A percentile compares a stretch with the other conserved stretches of the same genome.
phyloP scores from a whole-genome alignment of 1,284 basidiomycete genomes.

The Ceratobasidium theobromae region DNA sequence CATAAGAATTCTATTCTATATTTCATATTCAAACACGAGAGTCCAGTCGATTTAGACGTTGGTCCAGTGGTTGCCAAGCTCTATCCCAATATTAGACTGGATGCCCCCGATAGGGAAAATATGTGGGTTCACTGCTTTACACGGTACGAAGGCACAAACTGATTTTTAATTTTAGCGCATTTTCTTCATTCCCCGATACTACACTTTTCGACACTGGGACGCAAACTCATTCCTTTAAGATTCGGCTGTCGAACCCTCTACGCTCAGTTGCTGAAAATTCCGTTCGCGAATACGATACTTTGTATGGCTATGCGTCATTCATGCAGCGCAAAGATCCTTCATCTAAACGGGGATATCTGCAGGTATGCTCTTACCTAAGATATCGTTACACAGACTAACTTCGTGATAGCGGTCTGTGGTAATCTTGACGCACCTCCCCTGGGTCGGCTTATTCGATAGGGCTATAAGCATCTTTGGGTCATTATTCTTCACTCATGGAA shows the following conservation, averaged over 20 bases:
- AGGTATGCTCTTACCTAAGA: slow-evolving; percentile 53
- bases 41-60: slow-evolving; percentile 78
- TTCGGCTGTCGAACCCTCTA: slow-evolving; percentile 47
- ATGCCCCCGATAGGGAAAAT: slow-evolving; percentile 71
- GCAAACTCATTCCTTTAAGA: slow-evolving; percentile 71
- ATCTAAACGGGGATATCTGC: slow-evolving; percentile 82
- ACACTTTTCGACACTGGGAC: slow-evolving; percentile 75
- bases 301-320: slow-evolving; percentile 86
- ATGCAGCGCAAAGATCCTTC: slow-evolving; percentile 67
- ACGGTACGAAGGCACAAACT: background rate
- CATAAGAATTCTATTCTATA: slow-evolving; percentile 36
- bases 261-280: slow-evolving; percentile 58
- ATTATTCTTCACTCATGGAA: slow-evolving; percentile 71
- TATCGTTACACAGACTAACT: background rate
- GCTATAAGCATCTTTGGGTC: slow-evolving; percentile 74
- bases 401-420: slow-evolving; percentile 75
- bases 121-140: slow-evolving; percentile 58
- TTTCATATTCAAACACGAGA: slow-evolving; percentile 30
- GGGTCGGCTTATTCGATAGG: slow-evolving; percentile 77
- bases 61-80: slow-evolving; percentile 80
- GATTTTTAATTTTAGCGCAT: slow-evolving; percentile 62
- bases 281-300: slow-evolving; percentile 39
- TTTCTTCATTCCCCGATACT: slow-evolving; percentile 93
- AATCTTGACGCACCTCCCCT: slow-evolving; percentile 80
- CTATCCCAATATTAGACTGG: slow-evolving; percentile 65